Conservation (phyloP, 306 rosid species). For the Fragaria nilgerrensis region DNA sequence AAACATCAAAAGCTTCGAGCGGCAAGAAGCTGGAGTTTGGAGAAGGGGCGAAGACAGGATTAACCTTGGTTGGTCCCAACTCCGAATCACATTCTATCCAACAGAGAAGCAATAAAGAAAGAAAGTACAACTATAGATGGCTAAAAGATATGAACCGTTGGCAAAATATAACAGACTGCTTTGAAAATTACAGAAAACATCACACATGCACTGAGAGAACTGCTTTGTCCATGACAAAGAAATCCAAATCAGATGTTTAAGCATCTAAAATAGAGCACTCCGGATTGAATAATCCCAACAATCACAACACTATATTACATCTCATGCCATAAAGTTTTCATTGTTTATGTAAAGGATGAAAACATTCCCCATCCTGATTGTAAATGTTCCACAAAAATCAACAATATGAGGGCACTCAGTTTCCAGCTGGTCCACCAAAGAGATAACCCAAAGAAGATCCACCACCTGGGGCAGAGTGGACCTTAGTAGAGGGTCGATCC, state of each 20-base stretch:
- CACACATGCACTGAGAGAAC: constrained; percentile 33
- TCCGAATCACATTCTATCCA: background rate
- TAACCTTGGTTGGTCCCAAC: background rate
- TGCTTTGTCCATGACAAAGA: constrained; percentile 38
- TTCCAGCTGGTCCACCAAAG: constrained; percentile 71
- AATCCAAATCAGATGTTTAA: constrained; percentile 41
- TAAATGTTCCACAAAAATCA: constrained; percentile 36
- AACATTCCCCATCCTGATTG: constrained; percentile 34
- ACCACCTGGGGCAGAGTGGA: constrained; percentile 96
- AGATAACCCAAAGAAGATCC: constrained; percentile 94
- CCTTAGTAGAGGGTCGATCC: constrained; percentile 99
- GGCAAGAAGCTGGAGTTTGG: background rate
- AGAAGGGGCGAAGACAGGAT: background rate
- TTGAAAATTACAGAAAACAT: constrained; percentile 7
- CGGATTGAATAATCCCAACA: constrained; percentile 50
- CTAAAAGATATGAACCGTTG: background rate
- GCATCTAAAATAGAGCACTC: constrained; percentile 50
- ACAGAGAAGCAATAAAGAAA: background rate
- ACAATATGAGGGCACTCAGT: constrained; percentile 34
- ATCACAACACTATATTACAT: constrained; percentile 65
- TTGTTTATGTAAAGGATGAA: constrained; percentile 31
- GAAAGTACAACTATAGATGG: background rate
- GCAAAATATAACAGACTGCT: constrained; percentile 1
- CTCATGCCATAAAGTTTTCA: constrained; percentile 36
- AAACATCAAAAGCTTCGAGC: background rate